Evolutionary conservation across 768 basidiomycete genomes (phyloP).

Genomic region (Boletus vermiculosoides): DNA sequence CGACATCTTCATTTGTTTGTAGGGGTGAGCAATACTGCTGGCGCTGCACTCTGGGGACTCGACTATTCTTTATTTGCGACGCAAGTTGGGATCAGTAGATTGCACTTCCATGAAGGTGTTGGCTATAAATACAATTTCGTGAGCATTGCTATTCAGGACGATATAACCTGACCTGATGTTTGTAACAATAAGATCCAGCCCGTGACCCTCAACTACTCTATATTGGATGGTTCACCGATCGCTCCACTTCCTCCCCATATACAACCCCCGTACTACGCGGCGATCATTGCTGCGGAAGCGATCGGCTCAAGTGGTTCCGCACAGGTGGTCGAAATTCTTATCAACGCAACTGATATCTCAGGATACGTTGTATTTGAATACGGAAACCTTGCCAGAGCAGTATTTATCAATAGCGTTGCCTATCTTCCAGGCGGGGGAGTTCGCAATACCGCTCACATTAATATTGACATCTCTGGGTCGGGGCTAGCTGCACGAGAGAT

Average conservation of each 20-base stretch:
- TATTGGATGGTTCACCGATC: constrained; percentile 51
- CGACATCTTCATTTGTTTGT: constrained; percentile 19
- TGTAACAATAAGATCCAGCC: constrained; percentile 57
- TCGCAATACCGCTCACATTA: constrained; percentile 43
- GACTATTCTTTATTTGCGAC: constrained; percentile 64
- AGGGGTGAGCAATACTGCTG: constrained; percentile 67
- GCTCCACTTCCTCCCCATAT: constrained; percentile 56
- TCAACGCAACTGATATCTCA: constrained; percentile 47
- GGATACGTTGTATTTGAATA: constrained; percentile 64
- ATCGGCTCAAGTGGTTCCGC: constrained; percentile 47
- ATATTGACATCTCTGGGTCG: constrained; percentile 37
- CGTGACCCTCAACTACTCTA: constrained; percentile 53
- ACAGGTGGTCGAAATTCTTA: constrained; percentile 45
- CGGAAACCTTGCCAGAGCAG: constrained; percentile 41
- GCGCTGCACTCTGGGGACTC: constrained; percentile 65
- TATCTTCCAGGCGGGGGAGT: constrained; percentile 39
- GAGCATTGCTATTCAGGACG: not conserved
- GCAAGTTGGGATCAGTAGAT: constrained; percentile 49
- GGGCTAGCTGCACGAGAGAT: constrained; percentile 30
- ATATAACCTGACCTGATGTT: not conserved
- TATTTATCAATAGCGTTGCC: constrained; percentile 60
- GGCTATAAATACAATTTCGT: constrained; percentile 73
- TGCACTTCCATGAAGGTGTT: constrained; percentile 67
- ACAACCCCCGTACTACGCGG: constrained; percentile 66
- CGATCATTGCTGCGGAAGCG: constrained; percentile 57